These are phyloP conservation scores for Dictyostelium brefeldianum DNA, from an alignment of 78 protist genomes.

Conservation along the genomic window DNA sequence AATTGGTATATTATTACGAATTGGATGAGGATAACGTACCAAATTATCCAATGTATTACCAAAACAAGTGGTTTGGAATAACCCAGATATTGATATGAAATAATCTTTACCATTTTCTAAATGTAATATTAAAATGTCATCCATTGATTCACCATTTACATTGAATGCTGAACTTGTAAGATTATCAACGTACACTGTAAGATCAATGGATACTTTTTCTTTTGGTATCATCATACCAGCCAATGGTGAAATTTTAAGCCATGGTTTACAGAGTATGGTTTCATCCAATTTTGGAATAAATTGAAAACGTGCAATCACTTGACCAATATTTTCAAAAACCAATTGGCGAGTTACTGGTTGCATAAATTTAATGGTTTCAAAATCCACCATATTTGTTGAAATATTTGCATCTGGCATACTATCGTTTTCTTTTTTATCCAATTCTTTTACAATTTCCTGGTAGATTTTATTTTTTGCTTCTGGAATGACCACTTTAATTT, in stretches of 20 bases:
- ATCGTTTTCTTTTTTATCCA: slow-evolving; percentile 91
- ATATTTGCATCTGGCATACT: slow-evolving; percentile 83
- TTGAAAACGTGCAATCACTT: slow-evolving; percentile 84
- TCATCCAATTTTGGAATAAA: slow-evolving; percentile 89
- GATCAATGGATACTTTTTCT: slow-evolving; percentile 67
- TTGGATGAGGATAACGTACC: slow-evolving; percentile 68
- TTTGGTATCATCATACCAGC: slow-evolving; percentile 83
- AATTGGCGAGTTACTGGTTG: slow-evolving; percentile 40
- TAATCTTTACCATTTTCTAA: slow-evolving; percentile 90
- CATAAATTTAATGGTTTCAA: slow-evolving; percentile 65
- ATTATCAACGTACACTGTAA: slow-evolving; percentile 60
- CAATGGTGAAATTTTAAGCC: slow-evolving; percentile 88
- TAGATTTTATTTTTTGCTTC: slow-evolving; percentile 49
- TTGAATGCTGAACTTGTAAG: slow-evolving; percentile 60
- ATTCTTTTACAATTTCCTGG: slow-evolving; percentile 51
- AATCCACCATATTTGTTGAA: slow-evolving; percentile 53
- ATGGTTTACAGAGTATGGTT: slow-evolving; percentile 67
- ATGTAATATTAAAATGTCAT: slow-evolving; percentile 90
- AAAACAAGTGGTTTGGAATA: slow-evolving; percentile 72
- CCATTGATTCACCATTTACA: slow-evolving; percentile 57
- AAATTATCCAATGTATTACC: slow-evolving; percentile 83
- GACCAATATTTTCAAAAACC: slow-evolving; percentile 85
- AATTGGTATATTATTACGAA: slow-evolving; percentile 41
- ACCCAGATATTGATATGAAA: slow-evolving; percentile 82
- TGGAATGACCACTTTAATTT: slow-evolving; percentile 68